Percentiles rank a stretch among this genome's conserved stretches.
Conservation (phyloP, 139 green algal genomes). For the Micractinium conductrix region DNA sequence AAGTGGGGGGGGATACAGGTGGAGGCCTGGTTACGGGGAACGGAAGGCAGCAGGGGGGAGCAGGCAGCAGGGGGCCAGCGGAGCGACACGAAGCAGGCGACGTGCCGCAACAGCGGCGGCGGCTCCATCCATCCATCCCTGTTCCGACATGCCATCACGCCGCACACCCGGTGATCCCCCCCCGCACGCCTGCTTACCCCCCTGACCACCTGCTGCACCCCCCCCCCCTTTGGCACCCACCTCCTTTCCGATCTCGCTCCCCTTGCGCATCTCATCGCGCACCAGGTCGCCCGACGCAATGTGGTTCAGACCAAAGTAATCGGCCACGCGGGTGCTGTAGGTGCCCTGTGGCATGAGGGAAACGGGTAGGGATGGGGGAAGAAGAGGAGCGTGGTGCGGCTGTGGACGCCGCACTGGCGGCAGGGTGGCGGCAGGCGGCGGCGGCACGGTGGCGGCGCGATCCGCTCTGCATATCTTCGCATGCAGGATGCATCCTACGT, state of each 20-base stretch:
- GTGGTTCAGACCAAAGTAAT: constrained; percentile 83
- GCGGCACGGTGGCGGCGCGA: background rate
- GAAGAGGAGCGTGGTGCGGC: too few relatives aligned
- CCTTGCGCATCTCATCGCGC: constrained; percentile 81
- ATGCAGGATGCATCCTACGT: background rate
- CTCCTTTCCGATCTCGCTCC: constrained; percentile 70
- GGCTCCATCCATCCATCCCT: too few relatives aligned
- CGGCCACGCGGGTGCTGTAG: constrained; percentile 42
- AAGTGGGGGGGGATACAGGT: background rate
- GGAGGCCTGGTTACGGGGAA: background rate
- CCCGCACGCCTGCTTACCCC: background rate
- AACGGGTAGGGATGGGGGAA: too few relatives aligned
- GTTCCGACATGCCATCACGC: too few relatives aligned
- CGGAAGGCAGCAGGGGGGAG: background rate
- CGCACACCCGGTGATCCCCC: background rate
- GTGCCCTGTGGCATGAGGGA: background rate
- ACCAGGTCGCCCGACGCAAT: constrained; percentile 96
- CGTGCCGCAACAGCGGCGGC: too few relatives aligned
- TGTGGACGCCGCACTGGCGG: background rate
- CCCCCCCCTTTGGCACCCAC: too few relatives aligned
- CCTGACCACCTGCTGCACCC: too few relatives aligned
- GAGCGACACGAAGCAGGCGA: background rate
- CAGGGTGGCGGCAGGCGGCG: background rate
- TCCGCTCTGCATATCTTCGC: too few relatives aligned
- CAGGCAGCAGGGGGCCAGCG: background rate